Evolutionary conservation across 495 filamentous ascomycete genomes (phyloP), one percentile per base, ranked within the genome.

Genomic region (Mytilinidion resinicola): DNA sequence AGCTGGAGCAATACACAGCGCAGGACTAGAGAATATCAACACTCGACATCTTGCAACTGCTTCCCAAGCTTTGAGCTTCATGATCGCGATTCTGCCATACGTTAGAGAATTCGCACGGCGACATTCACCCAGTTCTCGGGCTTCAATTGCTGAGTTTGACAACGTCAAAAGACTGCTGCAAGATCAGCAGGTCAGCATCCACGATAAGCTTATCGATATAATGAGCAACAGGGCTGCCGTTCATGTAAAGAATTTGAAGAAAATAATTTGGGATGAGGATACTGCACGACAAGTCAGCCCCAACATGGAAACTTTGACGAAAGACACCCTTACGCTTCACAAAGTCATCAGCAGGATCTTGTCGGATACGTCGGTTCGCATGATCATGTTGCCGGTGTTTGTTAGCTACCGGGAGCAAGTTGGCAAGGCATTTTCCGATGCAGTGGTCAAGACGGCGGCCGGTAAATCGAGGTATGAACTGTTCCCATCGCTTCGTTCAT

Each of bases 161-260:
- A 96, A 91, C 76, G 85, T 96, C 53, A 86, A 87, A 61, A 82
- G 93, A 38, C 77, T 89, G 7, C 92, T 86, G 63, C 89, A 95
- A 65, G 93, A 99, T 65, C 93, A 97, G 69, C 93, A 96, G 67
- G 83, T 82, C 35, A 89, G 83, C 60, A 97, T 97, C 55, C 89
- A 95, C 66, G 90, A 96, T 53, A 99, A 99, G 68, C 76, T 99
- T 0, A 87, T 96, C 14, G 91, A 96, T 56, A 97, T 99, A 59
- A 96, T 97, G 91, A 85, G 84, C 48, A 84, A 83, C 11, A 82
- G 93, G 0, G 87, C 87, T 7, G 72, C 80, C 1, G 73, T 82
- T 0, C 90, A 89, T 63, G 83, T 90, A 19, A 85, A 80, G 56
- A 80, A 82, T 15, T 84, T 99, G 76, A 88, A 83, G 68, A 82